Conservation (phyloP, 305 asterid species). For the Rubia occidens region DNA sequence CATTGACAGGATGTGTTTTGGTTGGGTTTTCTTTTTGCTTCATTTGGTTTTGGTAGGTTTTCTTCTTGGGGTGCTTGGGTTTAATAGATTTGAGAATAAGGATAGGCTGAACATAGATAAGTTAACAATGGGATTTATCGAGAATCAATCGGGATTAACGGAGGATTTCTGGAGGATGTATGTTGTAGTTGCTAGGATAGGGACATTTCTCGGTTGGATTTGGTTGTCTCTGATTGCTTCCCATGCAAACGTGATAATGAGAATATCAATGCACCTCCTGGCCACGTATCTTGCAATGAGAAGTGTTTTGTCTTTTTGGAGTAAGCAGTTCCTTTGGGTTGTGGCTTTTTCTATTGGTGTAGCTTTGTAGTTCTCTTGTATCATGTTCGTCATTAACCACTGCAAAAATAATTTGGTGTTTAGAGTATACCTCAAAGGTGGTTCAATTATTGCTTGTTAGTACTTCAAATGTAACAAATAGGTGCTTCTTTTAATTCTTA, state of each 20-base stretch:
- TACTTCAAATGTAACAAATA: too few species aligned
- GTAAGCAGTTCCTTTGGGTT: constrained; percentile 77
- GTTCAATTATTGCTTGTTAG: too few species aligned
- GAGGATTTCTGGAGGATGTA: constrained; percentile 91
- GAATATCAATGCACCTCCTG: constrained; percentile 73
- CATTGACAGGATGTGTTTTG: constrained; percentile 90
- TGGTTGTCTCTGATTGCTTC: constrained; percentile 87
- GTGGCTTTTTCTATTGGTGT: constrained; percentile 85
- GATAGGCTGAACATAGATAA: constrained; percentile 84
- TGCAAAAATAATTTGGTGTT: too few species aligned
- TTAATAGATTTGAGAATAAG: constrained; percentile 65
- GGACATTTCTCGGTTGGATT: constrained; percentile 66
- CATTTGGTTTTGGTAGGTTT: constrained; percentile 68
- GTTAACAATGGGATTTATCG: constrained; percentile 65
- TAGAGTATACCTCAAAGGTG: too few species aligned
- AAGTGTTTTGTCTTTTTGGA: constrained; percentile 88
- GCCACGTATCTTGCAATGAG: constrained; percentile 93
- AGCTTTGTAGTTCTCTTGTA: constrained; percentile 76
- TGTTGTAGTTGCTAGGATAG: constrained; percentile 70
- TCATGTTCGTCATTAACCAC: constrained; percentile 79
- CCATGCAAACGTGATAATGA: constrained; percentile 67
- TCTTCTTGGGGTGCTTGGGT: constrained; percentile 68
- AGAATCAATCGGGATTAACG: constrained; percentile 68
- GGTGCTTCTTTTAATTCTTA: too few species aligned
- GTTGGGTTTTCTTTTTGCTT: constrained; percentile 55